Base-by-base conservation (phyloP, 306 rosid species). In the Psophocarpus tetragonolobus region DNA sequence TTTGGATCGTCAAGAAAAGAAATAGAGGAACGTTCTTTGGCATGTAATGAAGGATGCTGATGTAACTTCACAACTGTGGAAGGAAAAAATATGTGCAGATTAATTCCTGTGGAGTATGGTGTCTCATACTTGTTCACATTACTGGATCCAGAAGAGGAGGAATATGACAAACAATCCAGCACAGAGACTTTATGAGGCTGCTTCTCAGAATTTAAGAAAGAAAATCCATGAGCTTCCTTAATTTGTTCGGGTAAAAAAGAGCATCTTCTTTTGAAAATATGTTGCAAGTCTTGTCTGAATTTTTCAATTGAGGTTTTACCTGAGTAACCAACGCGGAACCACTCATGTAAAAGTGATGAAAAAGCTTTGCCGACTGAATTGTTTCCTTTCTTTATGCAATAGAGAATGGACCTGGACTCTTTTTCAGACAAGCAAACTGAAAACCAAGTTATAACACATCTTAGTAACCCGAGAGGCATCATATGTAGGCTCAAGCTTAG, bases 401-500 rank as follows among this genome's bases (percentile, higher is more conserved):
- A 54, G 67, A 91, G 93, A 76, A 87, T 76, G 71, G 87, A 86
- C 80, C 84, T 85, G 80, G 89, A 79, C 76, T 92, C 92, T 14
- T 83, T 88, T 82, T 88, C 91, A 71, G 97, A 88, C 82, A 95
- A 84, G 78, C 83, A 85, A 84, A 83, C 80, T 41, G 98, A 89
- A 87, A 95, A 95, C 97, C 98, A 95, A 80, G 91, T 87, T 33
- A 89, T 81, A 44, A 83, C 89, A 63, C 90, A 89, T 81, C 84
- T 91, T 63, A 95, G 87, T 84, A 95, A 84, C 83, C 98, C 97
- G 33, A 95, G 90, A 69, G 98, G 98, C 96, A 95, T 88, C 84
- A 87, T 89, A 73, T 79, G 87, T 79, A 95, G 82, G 85, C 93
- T 88, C 88, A 82, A 88, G 82, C 87, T 82, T 75, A 91, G 62